These are phyloP conservation scores for Rauvolfia tetraphylla DNA, from an alignment of 257 asterid species.

Conservation along the genomic window DNA sequence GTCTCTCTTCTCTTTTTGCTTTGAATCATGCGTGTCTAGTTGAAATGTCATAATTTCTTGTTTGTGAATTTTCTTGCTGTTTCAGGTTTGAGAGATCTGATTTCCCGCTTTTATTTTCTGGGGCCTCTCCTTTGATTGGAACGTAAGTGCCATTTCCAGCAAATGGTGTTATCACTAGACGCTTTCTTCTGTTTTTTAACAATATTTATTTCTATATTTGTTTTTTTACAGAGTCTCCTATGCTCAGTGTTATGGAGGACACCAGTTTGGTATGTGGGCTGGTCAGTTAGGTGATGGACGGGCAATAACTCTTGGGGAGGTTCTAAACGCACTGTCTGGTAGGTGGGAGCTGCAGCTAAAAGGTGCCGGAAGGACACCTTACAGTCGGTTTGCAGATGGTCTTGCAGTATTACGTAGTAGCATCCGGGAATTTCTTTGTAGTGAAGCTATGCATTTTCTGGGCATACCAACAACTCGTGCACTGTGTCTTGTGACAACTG, in stretches of 20 bases:
- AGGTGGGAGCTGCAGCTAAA: slow-evolving; percentile 99
- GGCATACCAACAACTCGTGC: slow-evolving; percentile 99
- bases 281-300: slow-evolving; percentile 99
- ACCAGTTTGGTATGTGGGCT: slow-evolving; percentile 99
- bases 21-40: background rate
- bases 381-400: slow-evolving; percentile 99
- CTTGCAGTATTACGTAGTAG: slow-evolving; percentile 97
- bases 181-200: background rate
- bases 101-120: slow-evolving; percentile 71
- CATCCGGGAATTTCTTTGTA: slow-evolving; percentile 91
- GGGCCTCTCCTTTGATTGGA: slow-evolving; percentile 65
- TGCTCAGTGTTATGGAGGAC: slow-evolving; percentile 99
- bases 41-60: slow-evolving; percentile 2
- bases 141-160: slow-evolving; percentile 46
- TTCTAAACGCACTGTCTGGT: slow-evolving; percentile 59
- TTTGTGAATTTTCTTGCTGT: slow-evolving; percentile 21
- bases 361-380: slow-evolving; percentile 97
- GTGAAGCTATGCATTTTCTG: slow-evolving; percentile 94
- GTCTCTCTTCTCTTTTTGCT: background rate
- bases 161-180: background rate
- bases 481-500: slow-evolving; percentile 86
- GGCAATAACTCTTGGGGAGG: slow-evolving; percentile 93
- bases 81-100: slow-evolving; percentile 87
- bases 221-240: slow-evolving; percentile 49
- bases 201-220: background rate